Conservation (phyloP, 148 eudicot species). For the Salicornia ramosissima region DNA sequence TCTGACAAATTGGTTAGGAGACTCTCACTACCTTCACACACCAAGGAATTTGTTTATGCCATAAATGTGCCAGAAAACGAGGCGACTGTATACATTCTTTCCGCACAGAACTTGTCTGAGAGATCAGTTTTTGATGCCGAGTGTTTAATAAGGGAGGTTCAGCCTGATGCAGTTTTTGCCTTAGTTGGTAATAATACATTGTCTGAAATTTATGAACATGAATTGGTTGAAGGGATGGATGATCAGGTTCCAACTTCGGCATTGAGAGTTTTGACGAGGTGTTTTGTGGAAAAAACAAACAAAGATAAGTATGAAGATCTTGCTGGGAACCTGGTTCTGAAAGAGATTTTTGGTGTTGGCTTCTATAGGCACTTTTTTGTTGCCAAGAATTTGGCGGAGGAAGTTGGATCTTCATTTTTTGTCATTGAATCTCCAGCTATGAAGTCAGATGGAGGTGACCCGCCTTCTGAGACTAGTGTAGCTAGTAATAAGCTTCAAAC, state of each 20-base stretch:
- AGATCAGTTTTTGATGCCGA: conserved; percentile 73
- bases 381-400: conserved; percentile 65
- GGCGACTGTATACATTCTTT: conserved; percentile 57
- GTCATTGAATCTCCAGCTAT: conserved; percentile 37
- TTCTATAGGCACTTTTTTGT: conserved; percentile 58
- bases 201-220: conserved; percentile 30
- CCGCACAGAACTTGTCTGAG: conserved; percentile 86
- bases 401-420: conserved; percentile 70
- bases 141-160: conserved; percentile 55
- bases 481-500: conserved; percentile 31
- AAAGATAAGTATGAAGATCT: conserved; percentile 64
- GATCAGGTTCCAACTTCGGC: conserved; percentile 70
- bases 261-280: conserved; percentile 55
- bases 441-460: conserved; percentile 25
- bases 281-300: conserved; percentile 57
- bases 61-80: conserved; percentile 44
- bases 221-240: conserved; percentile 22
- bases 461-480: conserved; percentile 26
- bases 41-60: conserved; percentile 76
- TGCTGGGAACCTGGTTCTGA: conserved; percentile 79
- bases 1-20: conserved; percentile 58
- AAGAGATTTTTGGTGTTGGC: conserved; percentile 85
- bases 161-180: conserved; percentile 74
- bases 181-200: conserved; percentile 43
- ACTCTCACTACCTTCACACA: conserved; percentile 60